Percentiles rank a stretch among this genome's conserved stretches.
phyloP scores from a whole-genome alignment of 73 alveolate genomes.

The Tetrahymena elliotti region DNA sequence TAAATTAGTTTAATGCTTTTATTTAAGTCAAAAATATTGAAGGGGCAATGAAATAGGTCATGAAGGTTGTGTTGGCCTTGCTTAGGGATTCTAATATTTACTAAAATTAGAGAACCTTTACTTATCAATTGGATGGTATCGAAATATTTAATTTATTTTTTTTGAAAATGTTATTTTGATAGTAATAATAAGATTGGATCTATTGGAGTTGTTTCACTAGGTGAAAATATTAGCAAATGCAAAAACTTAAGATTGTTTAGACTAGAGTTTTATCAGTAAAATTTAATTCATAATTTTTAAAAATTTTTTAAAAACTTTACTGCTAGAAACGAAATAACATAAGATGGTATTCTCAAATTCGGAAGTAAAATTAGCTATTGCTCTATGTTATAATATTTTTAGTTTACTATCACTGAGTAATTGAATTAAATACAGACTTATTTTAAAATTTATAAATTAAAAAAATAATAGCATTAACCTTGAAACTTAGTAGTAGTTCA shows the following conservation, averaged over 20 bases:
- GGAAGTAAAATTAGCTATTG: neutral
- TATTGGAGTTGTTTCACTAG: neutral
- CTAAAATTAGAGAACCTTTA: neutral
- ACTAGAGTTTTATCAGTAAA: neutral
- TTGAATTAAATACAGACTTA: neutral
- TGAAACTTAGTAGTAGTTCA: neutral
- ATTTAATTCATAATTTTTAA: neutral
- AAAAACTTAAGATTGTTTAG: neutral
- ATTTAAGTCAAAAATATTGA: neutral
- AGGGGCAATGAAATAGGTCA: neutral
- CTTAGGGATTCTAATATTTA: neutral
- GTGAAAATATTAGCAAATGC: neutral
- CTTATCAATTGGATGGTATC: neutral
- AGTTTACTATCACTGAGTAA: neutral
- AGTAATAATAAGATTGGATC: neutral
- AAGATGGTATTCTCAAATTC: neutral
- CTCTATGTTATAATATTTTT: neutral
- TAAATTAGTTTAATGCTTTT: neutral
- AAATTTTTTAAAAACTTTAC: neutral
- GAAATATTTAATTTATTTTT: neutral
- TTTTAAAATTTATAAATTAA: neutral
- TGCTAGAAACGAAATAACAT: neutral
- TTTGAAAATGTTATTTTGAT: neutral
- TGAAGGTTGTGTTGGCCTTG: neutral
- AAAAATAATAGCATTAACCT: neutral